A percentile compares a stretch with the other conserved stretches of the same genome.
Conservation (phyloP, 306 rosid genomes). For the Cucumis sativus region Cucumber_9930_V3 NC_026656.2:8860501-8861000, state of each 20-base stretch:
- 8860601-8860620: background rate
- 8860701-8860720: too few species aligned
- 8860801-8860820: background rate
- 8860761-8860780: background rate
- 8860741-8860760: background rate
- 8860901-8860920: background rate
- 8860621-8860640: background rate
- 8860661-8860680: background rate
- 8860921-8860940: background rate
- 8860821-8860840: slow-evolving; percentile 1
- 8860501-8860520: too few species aligned
- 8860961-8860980: background rate
- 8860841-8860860: background rate
- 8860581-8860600: background rate
- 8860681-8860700: background rate
- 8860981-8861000: background rate
- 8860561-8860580: too few species aligned
- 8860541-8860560: too few species aligned
- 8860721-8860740: background rate
- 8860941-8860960: background rate
- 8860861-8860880: background rate
- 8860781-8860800: background rate
- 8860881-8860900: background rate
- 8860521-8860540: too few species aligned
- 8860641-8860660: background rate